These are phyloP conservation scores for Casuarina cunninghamiana DNA, from an alignment of 306 rosid genomes.

Conservation along the genomic window DNA sequence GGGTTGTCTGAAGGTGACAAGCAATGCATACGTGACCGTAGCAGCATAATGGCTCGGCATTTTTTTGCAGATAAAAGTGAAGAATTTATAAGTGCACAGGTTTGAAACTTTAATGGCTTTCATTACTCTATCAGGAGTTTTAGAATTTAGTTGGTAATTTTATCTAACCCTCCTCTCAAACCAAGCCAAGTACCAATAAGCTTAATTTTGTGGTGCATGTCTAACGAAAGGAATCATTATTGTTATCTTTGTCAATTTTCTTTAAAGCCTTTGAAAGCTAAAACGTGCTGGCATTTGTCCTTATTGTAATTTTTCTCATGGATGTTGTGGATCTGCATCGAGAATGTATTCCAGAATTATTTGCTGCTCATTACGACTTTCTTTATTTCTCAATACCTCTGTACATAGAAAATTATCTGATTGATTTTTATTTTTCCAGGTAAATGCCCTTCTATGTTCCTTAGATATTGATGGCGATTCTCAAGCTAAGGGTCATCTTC, in stretches of 20 bases:
- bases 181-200: not conserved
- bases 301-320: not conserved
- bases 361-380: slow-evolving; percentile 14
- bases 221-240: not conserved
- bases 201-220: not conserved
- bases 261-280: not conserved
- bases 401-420: slow-evolving; percentile 21
- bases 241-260: not conserved
- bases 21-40: slow-evolving; percentile 90
- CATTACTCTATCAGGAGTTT: not conserved
- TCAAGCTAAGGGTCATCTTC: slow-evolving; percentile 54
- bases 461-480: slow-evolving; percentile 73
- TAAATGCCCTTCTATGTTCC: slow-evolving; percentile 84
- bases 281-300: not conserved
- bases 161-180: not conserved
- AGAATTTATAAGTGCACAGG: slow-evolving; percentile 91
- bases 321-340: not conserved
- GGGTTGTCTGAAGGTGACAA: slow-evolving; percentile 96
- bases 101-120: slow-evolving; percentile 35
- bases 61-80: slow-evolving; percentile 92
- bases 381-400: slow-evolving; percentile 19
- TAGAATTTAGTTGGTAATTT: not conserved
- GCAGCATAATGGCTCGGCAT: slow-evolving; percentile 99
- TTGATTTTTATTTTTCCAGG: slow-evolving; percentile 49
- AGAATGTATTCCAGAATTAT: not conserved